These are phyloP conservation scores for Calonectria leucothoes DNA, from an alignment of 2,329 filamentous ascomycete genomes.

Conservation along the genomic window DNA sequence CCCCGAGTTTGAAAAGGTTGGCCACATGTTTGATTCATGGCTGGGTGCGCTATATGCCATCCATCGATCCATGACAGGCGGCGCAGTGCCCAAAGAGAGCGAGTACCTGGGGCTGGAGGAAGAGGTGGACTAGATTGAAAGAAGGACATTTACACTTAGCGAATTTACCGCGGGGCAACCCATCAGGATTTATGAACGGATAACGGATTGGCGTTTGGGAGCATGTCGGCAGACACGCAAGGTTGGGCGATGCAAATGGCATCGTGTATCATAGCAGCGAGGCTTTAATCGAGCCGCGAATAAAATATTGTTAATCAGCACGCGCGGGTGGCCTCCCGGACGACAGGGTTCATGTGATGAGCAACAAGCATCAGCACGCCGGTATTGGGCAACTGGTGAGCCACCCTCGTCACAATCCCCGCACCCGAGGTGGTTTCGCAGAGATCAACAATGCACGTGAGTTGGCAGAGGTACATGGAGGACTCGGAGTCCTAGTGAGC, in stretches of 20 bases:
- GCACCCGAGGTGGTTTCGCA: not conserved
- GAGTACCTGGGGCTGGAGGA: conserved; percentile 45
- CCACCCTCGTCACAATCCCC: not conserved
- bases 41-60: conserved; percentile 60
- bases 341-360: not conserved
- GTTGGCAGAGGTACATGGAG: not conserved
- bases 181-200: conserved; percentile 4
- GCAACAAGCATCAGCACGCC: not conserved
- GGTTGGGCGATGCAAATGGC: not conserved
- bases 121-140: conserved; percentile 33
- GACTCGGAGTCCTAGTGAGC: not conserved
- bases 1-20: conserved; percentile 45
- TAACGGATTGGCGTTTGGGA: conserved; percentile 10
- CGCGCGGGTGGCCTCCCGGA: not conserved
- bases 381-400: not conserved
- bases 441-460: not conserved
- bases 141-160: not conserved
- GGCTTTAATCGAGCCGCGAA: not conserved
- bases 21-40: conserved; percentile 62
- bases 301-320: conserved; percentile 2
- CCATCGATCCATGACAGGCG: conserved; percentile 49
- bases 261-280: conserved; percentile 6
- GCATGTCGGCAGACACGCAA: not conserved
- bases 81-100: conserved; percentile 39
- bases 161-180: conserved; percentile 15